Percentiles rank a stretch among this genome's conserved stretches.
These are phyloP conservation scores for Lecanosticta acicola DNA, from an alignment of 2,329 filamentous ascomycete species.

Conservation along the genomic window DNA sequence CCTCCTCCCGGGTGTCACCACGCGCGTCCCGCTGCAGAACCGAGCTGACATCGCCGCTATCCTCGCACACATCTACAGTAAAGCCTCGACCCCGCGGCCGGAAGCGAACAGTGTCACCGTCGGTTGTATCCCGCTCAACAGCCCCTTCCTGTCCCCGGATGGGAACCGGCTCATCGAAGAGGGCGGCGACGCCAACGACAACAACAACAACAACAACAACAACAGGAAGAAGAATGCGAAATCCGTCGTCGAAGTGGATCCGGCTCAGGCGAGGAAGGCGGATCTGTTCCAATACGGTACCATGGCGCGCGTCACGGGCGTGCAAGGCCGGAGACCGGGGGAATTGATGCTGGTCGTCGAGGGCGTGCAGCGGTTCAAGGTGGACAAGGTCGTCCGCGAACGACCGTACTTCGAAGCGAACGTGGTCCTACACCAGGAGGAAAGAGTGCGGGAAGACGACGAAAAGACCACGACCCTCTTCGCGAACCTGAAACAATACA, in stretches of 20 bases:
- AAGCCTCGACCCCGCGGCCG: slow-evolving; percentile 59
- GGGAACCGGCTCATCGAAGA: slow-evolving; percentile 71
- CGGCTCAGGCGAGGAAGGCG: slow-evolving; percentile 38
- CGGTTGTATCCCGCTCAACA: slow-evolving; percentile 79
- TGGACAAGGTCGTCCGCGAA: slow-evolving; percentile 70
- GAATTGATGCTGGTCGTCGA: slow-evolving; percentile 82
- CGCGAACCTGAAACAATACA: slow-evolving; percentile 72
- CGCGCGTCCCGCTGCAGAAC: slow-evolving; percentile 76
- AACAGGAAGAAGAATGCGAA: slow-evolving; percentile 35
- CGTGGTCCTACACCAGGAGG: slow-evolving; percentile 65
- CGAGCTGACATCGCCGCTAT: slow-evolving; percentile 85
- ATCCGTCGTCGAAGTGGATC: slow-evolving; percentile 51
- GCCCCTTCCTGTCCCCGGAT: slow-evolving; percentile 64
- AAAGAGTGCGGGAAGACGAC: slow-evolving; percentile 37
- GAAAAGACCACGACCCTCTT: slow-evolving; percentile 66
- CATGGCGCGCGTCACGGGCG: slow-evolving; percentile 49
- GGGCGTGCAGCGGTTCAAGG: slow-evolving; percentile 68
- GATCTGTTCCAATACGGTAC: slow-evolving; percentile 82
- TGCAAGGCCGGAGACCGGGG: slow-evolving; percentile 43
- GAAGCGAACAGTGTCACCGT: slow-evolving; percentile 67
- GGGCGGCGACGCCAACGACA: slow-evolving; percentile 51
- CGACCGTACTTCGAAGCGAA: slow-evolving; percentile 82
- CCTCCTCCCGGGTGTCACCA: slow-evolving; percentile 76
- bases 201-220: too few species aligned
- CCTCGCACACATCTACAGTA: slow-evolving; percentile 77